Base-by-base conservation (phyloP, 108 stramenopile species). In the Nitzschia putrida region DNA sequence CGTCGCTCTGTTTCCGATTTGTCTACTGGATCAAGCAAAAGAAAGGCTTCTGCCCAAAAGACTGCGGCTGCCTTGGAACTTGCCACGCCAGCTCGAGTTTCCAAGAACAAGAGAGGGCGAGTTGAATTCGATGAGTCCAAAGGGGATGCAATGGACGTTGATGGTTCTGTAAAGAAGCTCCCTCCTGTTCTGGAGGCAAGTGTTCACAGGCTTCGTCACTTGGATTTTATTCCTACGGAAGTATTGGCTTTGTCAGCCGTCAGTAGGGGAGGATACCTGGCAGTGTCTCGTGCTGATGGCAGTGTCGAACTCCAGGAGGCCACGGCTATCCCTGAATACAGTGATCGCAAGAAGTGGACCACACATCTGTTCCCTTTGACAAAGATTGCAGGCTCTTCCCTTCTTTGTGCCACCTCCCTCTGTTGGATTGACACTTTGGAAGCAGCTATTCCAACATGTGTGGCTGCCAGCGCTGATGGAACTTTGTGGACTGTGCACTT, bases 401-500 rank as follows among this genome's bases (percentile, higher is more conserved):
- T n/a, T 39, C 49, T 26, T 41, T 88, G 41, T 80, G 85, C 50
- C 76, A 84, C 41, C 66, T 84, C 26, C 51, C 61, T 70, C 1
- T 58, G 39, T 16, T 70, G 57, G 57, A 58, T 70, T 1, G 8
- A 51, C 21, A 25, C 9, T 8, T 29, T 6, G 11, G 45, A 37
- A 40, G 66, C 6, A 8, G 29, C 67, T 8, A 43, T 34, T 26
- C 53, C 71, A 20, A 77, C 71, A 43, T 77, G 89, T 26, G 81
- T 91, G 24, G 93, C 89, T 13, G 87, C 82, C 21, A 85, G 86
- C 67, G 74, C 76, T 10, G 87, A 91, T 80, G 93, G 93, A 18
- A 88, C 89, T 9, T 59, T 94, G 45, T 91, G 91, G 72, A 77
- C 85, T 16, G 60, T 94, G 21, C 83, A 91, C 57, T 91, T 91